A percentile compares a stretch with the other conserved stretches of the same genome.
Evolutionary conservation across 257 asterid species (phyloP).

Genomic region (Echium plantagineum): DNA sequence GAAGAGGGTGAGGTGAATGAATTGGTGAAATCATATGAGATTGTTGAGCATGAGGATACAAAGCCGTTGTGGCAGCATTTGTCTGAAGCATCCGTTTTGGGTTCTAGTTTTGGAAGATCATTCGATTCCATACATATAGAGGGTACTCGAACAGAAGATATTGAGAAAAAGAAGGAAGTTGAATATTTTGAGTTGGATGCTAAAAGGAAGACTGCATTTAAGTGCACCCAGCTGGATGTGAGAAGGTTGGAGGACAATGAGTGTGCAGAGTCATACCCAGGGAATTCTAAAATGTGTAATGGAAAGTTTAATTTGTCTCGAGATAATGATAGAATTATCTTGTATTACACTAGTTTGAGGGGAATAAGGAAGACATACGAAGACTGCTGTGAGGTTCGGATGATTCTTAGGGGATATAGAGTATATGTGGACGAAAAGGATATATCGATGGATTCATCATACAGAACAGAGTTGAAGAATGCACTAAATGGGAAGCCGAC

Average conservation of each 20-base stretch:
- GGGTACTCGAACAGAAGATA: conserved; percentile 19
- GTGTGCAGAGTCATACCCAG: conserved; percentile 2
- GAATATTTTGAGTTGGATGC: conserved; percentile 14
- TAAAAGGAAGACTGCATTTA: not conserved
- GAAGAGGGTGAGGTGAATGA: conserved; percentile 19
- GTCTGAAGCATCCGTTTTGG: conserved; percentile 33
- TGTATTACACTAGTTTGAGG: conserved; percentile 75
- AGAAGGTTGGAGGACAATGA: not conserved
- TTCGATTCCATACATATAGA: conserved; percentile 30
- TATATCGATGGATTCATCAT: conserved; percentile 78
- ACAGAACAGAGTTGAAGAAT: conserved; percentile 58
- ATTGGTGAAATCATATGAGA: conserved; percentile 26
- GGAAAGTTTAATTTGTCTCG: conserved; percentile 22
- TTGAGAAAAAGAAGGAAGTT: conserved; percentile 1
- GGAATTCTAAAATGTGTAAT: conserved; percentile 5
- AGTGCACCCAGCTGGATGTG: conserved; percentile 9
- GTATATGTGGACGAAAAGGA: conserved; percentile 80
- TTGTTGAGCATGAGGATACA: conserved; percentile 31
- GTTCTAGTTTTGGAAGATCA: conserved; percentile 22
- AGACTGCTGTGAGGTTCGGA: conserved; percentile 62
- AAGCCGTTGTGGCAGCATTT: conserved; percentile 44
- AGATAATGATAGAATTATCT: conserved; percentile 43
- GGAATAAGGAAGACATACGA: conserved; percentile 81
- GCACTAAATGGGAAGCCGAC: conserved; percentile 39
- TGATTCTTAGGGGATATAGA: conserved; percentile 53